Evolutionary conservation across 495 filamentous ascomycete genomes (phyloP).

Genomic region (Hyaloscypha variabilis): DNA sequence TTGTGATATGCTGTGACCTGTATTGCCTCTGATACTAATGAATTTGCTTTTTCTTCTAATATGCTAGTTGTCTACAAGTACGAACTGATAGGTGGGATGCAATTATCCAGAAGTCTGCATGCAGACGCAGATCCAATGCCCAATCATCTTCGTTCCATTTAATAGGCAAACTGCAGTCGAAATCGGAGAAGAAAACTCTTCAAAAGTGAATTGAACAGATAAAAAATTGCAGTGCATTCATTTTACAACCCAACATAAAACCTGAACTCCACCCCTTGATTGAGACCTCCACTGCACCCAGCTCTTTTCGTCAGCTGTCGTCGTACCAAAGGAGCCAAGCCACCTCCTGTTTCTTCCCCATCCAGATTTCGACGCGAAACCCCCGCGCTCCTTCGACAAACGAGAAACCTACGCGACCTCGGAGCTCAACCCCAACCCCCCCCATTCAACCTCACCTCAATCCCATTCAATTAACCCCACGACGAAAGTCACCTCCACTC

Average conservation of each 20-base stretch:
- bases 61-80: background rate
- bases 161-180: background rate
- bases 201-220: background rate
- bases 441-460: slow-evolving; percentile 1
- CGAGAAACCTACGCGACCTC: slow-evolving; percentile 12
- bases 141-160: background rate
- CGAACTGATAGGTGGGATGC: background rate
- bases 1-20: background rate
- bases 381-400: slow-evolving; percentile 18
- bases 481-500: background rate
- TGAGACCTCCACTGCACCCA: background rate
- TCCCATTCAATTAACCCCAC: background rate
- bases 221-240: background rate
- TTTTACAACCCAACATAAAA: background rate
- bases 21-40: background rate
- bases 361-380: slow-evolving; percentile 19
- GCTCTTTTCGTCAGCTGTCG: background rate
- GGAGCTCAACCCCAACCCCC: slow-evolving; percentile 5
- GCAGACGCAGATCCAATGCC: background rate
- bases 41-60: background rate
- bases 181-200: background rate
- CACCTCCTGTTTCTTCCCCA: background rate
- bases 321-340: background rate
- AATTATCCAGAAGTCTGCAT: background rate
- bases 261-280: background rate